These are phyloP conservation scores for Mycena metata DNA, from an alignment of 768 basidiomycete species.

Conservation along the genomic window DNA sequence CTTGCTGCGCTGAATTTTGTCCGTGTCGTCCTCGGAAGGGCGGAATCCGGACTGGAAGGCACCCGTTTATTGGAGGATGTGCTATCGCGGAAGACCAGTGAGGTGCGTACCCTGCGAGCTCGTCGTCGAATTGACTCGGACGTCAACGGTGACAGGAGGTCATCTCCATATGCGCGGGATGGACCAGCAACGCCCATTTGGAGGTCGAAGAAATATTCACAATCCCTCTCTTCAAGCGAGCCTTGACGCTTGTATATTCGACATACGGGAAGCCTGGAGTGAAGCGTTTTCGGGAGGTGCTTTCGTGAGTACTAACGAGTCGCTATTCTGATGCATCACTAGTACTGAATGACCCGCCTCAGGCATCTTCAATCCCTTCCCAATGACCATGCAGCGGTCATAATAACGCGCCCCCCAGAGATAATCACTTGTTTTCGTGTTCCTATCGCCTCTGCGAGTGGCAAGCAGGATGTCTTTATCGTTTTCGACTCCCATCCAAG, in stretches of 20 bases:
- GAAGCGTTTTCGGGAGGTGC: slow-evolving; percentile 53
- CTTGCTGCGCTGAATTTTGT: slow-evolving; percentile 77
- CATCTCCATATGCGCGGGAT: slow-evolving; percentile 66
- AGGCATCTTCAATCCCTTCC: slow-evolving; percentile 46
- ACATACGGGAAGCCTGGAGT: slow-evolving; percentile 55
- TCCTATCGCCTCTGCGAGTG: slow-evolving; percentile 37
- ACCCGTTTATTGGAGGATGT: slow-evolving; percentile 50
- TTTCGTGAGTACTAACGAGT: slow-evolving; percentile 43
- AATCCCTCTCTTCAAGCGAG: slow-evolving; percentile 62
- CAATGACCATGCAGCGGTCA: slow-evolving; percentile 50
- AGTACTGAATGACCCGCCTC: not conserved
- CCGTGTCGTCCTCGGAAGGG: slow-evolving; percentile 59
- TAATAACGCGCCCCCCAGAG: slow-evolving; percentile 81
- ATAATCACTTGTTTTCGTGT: slow-evolving; percentile 68
- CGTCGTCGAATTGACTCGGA: slow-evolving; percentile 12
- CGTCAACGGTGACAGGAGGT: slow-evolving; percentile 61
- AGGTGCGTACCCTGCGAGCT: slow-evolving; percentile 47
- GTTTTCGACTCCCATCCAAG: slow-evolving; percentile 80
- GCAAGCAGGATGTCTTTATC: slow-evolving; percentile 56
- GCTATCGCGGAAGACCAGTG: slow-evolving; percentile 48
- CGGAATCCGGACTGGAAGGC: slow-evolving; percentile 47
- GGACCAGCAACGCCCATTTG: slow-evolving; percentile 67
- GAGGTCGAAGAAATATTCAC: slow-evolving; percentile 66
- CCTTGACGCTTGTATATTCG: slow-evolving; percentile 51
- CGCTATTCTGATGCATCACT: not conserved